Evolutionary conservation across 2,329 filamentous ascomycete species (phyloP), one percentile per base, ranked within the genome.

Genomic region (Xylogone sp.): DNA sequence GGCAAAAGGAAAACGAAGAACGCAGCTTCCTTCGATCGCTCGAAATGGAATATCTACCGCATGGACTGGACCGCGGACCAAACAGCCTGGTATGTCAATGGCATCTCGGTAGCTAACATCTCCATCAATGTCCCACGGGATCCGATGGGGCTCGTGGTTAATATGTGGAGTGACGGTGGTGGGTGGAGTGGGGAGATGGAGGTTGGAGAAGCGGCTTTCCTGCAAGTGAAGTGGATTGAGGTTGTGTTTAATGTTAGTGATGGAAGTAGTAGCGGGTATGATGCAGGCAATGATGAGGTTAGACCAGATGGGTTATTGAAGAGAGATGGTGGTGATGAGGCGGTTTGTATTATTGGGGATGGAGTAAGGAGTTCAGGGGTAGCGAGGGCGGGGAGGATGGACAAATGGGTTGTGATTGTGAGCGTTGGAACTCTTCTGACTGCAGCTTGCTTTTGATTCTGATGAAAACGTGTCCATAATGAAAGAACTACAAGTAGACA

Each of bases 221-320:
- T 54, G 20, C 49, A 54, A 31, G 44, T 54, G n/a, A 49, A 49
- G 45, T 54, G 45, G 44, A 52, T 54, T 20, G 49, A 54, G 42
- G n/a, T 54, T 27, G 52, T 24, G 12, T 54, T 45, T 29, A 54
- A 54, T 43, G 13, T 16, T 18, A 39, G 12, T 39, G n/a, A n/a
- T n/a, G n/a, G n/a, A n/a, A 18, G 34, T 39, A 27, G 10, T 10
- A 6, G 6, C 24, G 34, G n/a, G 34, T 39, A 39, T 39, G n/a
- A 39, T 4, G 5, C 5, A 7, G 10, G 8, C 13, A 39, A 16
- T 39, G 34, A 39, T 39, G 5, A 39, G 4, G 34, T 39, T 16
- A 16, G 34, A 39, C 13, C 34, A 7, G 34, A 39, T 9, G 34
- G 34, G 5, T 6, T 16, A 16, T 39, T 39, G 34, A 16, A 5